Base-by-base conservation (phyloP, 1,284 basidiomycete genomes). In the Veloboletus limbatus region DNA sequence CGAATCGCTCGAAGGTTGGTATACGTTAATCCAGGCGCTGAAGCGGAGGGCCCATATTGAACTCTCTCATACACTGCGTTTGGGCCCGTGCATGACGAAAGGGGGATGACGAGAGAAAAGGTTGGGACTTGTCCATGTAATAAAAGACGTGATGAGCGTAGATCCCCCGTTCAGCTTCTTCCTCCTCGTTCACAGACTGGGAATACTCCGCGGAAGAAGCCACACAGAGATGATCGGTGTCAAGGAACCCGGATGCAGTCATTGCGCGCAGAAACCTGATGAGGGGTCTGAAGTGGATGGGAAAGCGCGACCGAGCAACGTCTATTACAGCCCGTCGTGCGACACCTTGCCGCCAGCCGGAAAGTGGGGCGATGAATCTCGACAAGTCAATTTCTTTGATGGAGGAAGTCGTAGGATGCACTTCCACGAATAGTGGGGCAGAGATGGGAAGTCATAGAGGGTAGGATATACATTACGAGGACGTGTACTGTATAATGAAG, bases 301-400 rank as follows among this genome's bases (percentile, higher is more conserved):
- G 92, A 64, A 92, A 93, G 7, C 92, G 78, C 10, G 85, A 78
- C 5, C 85, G 77, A 8, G 88, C 81, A 20, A 89, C 82, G 49
- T 92, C 89, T 42, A 95, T 76, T 36, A 92, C 79, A 27, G 85
- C 87, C 24, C 85, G 76, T 28, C 88, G 82, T 20, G 81, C 69
- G 9, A 74, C 71, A 28, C 78, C 79, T 45, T 75, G 68, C 21
- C 75, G 69, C 76, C 79, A 85, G 57, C 91, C 87, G 3, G 71
- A 70, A n/a, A n/a, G n/a, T n/a, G n/a, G n/a, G n/a, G n/a, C n/a
- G n/a, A n/a, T n/a, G n/a, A n/a, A n/a, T n/a, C n/a, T n/a, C n/a
- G n/a, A n/a, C n/a, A n/a, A n/a, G n/a, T n/a, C n/a, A n/a, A n/a
- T n/a, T n/a, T n/a, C n/a, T n/a, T n/a, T n/a, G n/a, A n/a, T n/a